These are phyloP conservation scores for Amaranthus tricolor DNA, from an alignment of 179 eudicot species.

Conservation along the genomic window DNA sequence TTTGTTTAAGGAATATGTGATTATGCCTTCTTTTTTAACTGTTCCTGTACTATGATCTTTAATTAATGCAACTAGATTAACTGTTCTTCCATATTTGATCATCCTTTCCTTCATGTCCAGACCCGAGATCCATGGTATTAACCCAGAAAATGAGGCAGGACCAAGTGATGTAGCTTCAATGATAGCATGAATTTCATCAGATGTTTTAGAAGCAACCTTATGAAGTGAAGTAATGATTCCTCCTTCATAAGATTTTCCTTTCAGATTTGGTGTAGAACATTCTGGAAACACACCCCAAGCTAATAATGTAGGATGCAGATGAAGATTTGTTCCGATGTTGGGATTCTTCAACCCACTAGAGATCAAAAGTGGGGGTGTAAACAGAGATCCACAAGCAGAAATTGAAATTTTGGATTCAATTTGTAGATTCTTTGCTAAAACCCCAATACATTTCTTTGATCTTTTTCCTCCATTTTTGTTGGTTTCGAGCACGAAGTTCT, in stretches of 20 bases:
- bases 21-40: conserved; percentile 34
- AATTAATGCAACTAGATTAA: conserved; percentile 53
- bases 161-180: conserved; percentile 61
- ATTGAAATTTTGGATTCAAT: conserved; percentile 64
- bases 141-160: conserved; percentile 57
- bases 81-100: conserved; percentile 53
- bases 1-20: conserved; percentile 26
- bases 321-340: conserved; percentile 44
- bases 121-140: conserved; percentile 69
- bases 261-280: conserved; percentile 21
- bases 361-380: conserved; percentile 60
- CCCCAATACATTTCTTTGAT: conserved; percentile 50
- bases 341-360: conserved; percentile 46
- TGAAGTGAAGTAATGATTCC: conserved; percentile 74
- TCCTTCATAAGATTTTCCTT: conserved; percentile 59
- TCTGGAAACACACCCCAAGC: conserved; percentile 82
- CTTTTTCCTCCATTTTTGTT: conserved; percentile 5
- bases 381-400: conserved; percentile 65
- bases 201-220: conserved; percentile 32
- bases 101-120: conserved; percentile 48
- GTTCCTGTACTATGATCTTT: conserved; percentile 47
- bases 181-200: conserved; percentile 23
- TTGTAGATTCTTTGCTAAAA: conserved; percentile 42
- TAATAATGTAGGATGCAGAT: conserved; percentile 41
- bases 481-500: conserved; percentile 29